Base-by-base conservation (phyloP, 2,329 filamentous ascomycete species). In the Aureobasidium sp. region DNA sequence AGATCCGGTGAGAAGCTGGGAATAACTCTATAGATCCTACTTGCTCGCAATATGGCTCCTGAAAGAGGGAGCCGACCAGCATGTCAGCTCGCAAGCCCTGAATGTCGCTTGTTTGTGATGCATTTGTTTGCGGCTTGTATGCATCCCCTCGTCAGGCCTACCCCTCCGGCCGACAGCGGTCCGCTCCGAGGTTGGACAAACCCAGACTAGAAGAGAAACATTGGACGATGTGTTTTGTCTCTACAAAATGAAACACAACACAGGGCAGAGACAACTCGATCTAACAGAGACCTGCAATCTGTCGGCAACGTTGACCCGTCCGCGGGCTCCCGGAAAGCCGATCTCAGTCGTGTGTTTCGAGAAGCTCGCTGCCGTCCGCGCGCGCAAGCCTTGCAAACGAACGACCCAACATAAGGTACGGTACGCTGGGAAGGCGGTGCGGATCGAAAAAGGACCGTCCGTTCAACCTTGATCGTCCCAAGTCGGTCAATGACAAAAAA, bases 281-380 rank as follows among this genome's bases (percentile, higher is more conserved):
- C 38, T 23, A 9, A 55, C n/a, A 55, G n/a, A 55, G 37, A 55
- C 37, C n/a, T 55, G 37, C 23, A 43, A 55, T 55, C 38, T 55
- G 51, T 55, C 51, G 53, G 40, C 31, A 37, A 57, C 53, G 53
- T 58, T 58, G 43, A 49, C 55, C 55, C 55, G 55, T 58, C 55
- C 55, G 55, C 42, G 55, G 43, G n/a, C 17, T 37, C 29, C 40
- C 29, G 51, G 23, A 9, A 9, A 23, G 51, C 11, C 37, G 51
- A 55, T 55, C 37, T 5, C 37, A 55, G 11, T 31, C 51, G 23
- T 50, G 33, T 53, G 49, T 54, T 54, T 54, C 51, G 37, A 55
- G 37, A 42, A 42, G 25, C 25, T 33, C 25, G 37, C 37, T 43
- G 37, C 33, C 23, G 5, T 13, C 50, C 33, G 23, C 33, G 35